Evolutionary conservation across 202 grass and related monocot genomes (phyloP).

Genomic region (Schoenoplectus triqueter): DNA sequence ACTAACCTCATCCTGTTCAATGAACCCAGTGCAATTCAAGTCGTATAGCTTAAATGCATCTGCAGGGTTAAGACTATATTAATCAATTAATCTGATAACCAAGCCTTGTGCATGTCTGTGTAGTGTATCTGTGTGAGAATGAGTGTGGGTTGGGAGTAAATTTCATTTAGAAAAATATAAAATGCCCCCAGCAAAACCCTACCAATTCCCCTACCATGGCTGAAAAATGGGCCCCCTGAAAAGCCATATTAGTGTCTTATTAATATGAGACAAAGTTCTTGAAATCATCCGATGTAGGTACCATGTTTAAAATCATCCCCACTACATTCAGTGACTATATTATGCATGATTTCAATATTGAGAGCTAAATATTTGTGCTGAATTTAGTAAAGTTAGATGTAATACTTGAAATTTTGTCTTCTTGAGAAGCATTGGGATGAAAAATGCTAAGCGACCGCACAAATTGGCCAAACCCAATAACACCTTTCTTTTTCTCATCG

Average conservation of each 20-base stretch:
- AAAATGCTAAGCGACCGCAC: slow-evolving; percentile 57
- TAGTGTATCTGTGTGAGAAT: neutral
- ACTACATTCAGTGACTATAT: neutral
- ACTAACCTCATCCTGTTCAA: slow-evolving; percentile 71
- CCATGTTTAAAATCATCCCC: neutral
- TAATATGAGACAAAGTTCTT: neutral
- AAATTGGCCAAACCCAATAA: slow-evolving; percentile 63
- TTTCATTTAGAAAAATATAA: neutral
- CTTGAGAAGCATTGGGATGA: slow-evolving; percentile 56
- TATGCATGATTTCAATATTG: slow-evolving; percentile 1
- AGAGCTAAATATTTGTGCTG: neutral
- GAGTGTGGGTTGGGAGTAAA: neutral
- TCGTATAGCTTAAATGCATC: slow-evolving; percentile 86
- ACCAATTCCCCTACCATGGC: too few species aligned
- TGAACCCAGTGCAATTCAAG: slow-evolving; percentile 64
- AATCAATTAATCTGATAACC: neutral
- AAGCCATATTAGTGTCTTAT: too few species aligned
- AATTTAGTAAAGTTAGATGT: neutral
- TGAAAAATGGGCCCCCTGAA: too few species aligned
- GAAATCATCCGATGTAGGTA: neutral
- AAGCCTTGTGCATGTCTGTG: neutral
- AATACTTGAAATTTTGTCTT: slow-evolving; percentile 56
- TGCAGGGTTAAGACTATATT: slow-evolving; percentile 39
- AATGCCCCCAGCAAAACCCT: too few species aligned
- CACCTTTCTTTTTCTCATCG: slow-evolving; percentile 61